Conservation (phyloP, 2,329 filamentous ascomycete genomes). For the Alternaria longipes region DNA sequence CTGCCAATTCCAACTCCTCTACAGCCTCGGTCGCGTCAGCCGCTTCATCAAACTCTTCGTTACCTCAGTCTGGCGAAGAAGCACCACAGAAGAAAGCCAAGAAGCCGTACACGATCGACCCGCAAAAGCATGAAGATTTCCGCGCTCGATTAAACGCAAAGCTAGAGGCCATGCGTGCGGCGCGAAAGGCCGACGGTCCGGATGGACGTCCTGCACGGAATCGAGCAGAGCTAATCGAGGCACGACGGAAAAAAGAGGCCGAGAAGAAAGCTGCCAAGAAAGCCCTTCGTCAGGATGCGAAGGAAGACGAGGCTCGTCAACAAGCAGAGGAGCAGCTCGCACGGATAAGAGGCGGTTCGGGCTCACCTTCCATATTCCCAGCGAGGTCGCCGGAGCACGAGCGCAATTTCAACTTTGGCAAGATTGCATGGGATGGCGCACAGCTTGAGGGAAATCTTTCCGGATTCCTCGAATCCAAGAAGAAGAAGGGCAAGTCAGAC, state of each 20-base stretch:
- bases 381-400: constrained; percentile 58
- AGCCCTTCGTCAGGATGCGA: constrained; percentile 78
- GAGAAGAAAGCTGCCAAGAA: constrained; percentile 90
- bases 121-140: constrained; percentile 73
- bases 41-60: constrained; percentile 59
- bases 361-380: constrained; percentile 62
- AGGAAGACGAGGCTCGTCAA: constrained; percentile 76
- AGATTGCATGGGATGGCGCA: constrained; percentile 91
- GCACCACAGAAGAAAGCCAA: constrained; percentile 41
- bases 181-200: constrained; percentile 84
- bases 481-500: constrained; percentile 85
- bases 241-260: constrained; percentile 85
- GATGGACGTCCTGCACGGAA: constrained; percentile 85
- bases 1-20: constrained; percentile 50
- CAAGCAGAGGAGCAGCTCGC: constrained; percentile 65
- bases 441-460: constrained; percentile 76
- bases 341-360: constrained; percentile 67
- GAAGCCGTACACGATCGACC: constrained; percentile 44
- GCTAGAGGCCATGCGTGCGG: constrained; percentile 84
- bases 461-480: constrained; percentile 70
- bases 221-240: constrained; percentile 90
- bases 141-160: constrained; percentile 81
- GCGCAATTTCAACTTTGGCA: constrained; percentile 86
- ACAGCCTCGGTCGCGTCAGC: constrained; percentile 54
- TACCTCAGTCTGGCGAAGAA: constrained; percentile 46